phyloP scores from a whole-genome alignment of 208 protist genomes.

The Entamoeba histolytica region DNA sequence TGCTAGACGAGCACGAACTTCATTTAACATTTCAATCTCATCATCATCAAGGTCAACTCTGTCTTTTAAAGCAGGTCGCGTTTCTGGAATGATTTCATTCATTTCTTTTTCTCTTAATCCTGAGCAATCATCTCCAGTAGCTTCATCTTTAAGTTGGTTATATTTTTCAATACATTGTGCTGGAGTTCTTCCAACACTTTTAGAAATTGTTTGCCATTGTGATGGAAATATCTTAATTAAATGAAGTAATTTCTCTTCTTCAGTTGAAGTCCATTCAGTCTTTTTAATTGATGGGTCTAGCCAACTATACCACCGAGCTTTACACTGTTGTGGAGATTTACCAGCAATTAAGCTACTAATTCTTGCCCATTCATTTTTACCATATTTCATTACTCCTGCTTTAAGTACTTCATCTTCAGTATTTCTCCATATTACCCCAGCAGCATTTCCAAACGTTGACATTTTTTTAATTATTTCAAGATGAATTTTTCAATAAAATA shows the following conservation, averaged over 20 bases:
- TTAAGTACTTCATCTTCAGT: slow-evolving; percentile 96
- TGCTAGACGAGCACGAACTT: slow-evolving; percentile 89
- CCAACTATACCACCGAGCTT: slow-evolving; percentile 92
- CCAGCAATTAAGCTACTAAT: slow-evolving; percentile 84
- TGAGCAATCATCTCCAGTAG: slow-evolving; percentile 46
- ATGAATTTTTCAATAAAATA: no score
- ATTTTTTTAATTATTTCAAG: neutral
- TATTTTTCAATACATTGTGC: slow-evolving; percentile 94
- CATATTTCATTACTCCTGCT: slow-evolving; percentile 94
- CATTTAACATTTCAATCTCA: slow-evolving; percentile 53
- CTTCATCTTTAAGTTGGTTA: slow-evolving; percentile 67
- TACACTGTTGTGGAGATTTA: slow-evolving; percentile 95
- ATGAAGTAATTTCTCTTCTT: slow-evolving; percentile 95
- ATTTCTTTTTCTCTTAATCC: slow-evolving; percentile 58
- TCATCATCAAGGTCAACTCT: slow-evolving; percentile 82
- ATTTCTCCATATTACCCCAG: slow-evolving; percentile 87
- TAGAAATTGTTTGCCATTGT: slow-evolving; percentile 90
- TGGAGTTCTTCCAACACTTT: slow-evolving; percentile 74
- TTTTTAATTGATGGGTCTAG: slow-evolving; percentile 95
- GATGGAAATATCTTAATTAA: slow-evolving; percentile 84
- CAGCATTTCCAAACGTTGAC: neutral
- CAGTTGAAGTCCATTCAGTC: slow-evolving; percentile 87
- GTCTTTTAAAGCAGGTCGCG: slow-evolving; percentile 73
- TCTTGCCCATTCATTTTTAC: slow-evolving; percentile 83
- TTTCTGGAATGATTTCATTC: slow-evolving; percentile 72